Evolutionary conservation across 495 filamentous ascomycete species (phyloP).

Genomic region (Tuber melanosporum): DNA sequence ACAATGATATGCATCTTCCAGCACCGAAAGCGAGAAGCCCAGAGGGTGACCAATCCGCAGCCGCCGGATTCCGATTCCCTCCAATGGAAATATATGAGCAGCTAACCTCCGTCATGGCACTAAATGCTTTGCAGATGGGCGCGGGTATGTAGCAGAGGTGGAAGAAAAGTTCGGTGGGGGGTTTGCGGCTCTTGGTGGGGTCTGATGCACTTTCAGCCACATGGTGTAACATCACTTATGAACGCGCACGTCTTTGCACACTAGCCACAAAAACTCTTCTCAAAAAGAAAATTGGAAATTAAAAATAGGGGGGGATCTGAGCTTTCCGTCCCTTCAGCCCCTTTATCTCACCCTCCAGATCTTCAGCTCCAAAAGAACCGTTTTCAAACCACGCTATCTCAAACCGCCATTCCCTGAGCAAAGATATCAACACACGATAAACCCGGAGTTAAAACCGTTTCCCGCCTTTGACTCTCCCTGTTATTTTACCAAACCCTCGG

Average conservation of each 20-base stretch:
- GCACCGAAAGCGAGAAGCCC: constrained; percentile 82
- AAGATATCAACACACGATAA: not conserved
- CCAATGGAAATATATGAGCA: constrained; percentile 71
- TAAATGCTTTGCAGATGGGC: not conserved
- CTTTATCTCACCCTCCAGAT: not conserved
- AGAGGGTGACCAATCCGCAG: constrained; percentile 78
- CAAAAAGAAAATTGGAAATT: not conserved
- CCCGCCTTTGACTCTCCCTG: not conserved
- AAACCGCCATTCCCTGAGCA: not conserved
- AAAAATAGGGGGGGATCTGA: not conserved
- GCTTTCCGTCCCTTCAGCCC: not conserved
- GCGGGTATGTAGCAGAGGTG: not conserved
- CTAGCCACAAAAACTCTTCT: not conserved
- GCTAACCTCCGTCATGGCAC: constrained; percentile 18
- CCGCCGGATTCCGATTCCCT: constrained; percentile 80
- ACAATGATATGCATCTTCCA: constrained; percentile 79
- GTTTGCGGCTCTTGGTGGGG: constrained; percentile 8
- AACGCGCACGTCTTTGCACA: not conserved
- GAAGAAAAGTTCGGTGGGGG: not conserved
- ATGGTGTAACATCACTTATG: not conserved
- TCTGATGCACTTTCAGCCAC: not conserved
- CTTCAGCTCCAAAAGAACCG: not conserved
- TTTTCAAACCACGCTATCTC: not conserved
- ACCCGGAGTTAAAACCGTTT: not conserved
- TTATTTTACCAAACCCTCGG: not conserved